Percentiles rank a stretch among this genome's conserved stretches.
phyloP scores from a whole-genome alignment of 805 yeast genomes.

The Gaillardinia entomophila region DNA sequence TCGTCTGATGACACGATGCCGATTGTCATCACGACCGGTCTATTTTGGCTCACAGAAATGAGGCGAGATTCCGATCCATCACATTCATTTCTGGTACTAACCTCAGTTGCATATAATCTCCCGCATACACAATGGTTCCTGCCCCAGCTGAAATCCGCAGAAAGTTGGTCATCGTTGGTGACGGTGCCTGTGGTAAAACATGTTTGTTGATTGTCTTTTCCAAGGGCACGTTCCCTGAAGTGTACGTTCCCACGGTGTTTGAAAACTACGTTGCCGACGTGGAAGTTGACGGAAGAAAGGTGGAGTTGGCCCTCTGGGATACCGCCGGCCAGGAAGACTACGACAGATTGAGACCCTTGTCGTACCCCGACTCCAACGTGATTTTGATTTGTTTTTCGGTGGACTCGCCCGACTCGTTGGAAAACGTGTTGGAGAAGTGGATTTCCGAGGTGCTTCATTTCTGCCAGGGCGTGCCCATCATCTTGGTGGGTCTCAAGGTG shows the following conservation, averaged over 20 bases:
- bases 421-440: constrained; percentile 95
- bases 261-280: constrained; percentile 98
- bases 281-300: constrained; percentile 52
- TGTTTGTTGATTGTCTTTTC: constrained; percentile 79
- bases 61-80: no score
- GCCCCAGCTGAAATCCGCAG: constrained; percentile 57
- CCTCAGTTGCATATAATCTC: no score
- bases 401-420: constrained; percentile 87
- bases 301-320: constrained; percentile 92
- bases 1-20: no score
- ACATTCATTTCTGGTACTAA: no score
- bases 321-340: constrained; percentile 98
- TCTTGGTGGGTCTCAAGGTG: constrained; percentile 86
- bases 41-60: no score
- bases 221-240: constrained; percentile 91
- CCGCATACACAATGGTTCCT: constrained; percentile 36
- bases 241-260: constrained; percentile 92
- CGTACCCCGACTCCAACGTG: constrained; percentile 90
- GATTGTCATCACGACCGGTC: no score
- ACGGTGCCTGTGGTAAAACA: constrained; percentile 97
- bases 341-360: constrained; percentile 85
- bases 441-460: constrained; percentile 88
- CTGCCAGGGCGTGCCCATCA: constrained; percentile 91
- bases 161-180: constrained; percentile 92
- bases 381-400: constrained; percentile 87